These are phyloP conservation scores for Capsicum rhomboideum DNA, from an alignment of 257 asterid genomes.

Conservation along the genomic window DNA sequence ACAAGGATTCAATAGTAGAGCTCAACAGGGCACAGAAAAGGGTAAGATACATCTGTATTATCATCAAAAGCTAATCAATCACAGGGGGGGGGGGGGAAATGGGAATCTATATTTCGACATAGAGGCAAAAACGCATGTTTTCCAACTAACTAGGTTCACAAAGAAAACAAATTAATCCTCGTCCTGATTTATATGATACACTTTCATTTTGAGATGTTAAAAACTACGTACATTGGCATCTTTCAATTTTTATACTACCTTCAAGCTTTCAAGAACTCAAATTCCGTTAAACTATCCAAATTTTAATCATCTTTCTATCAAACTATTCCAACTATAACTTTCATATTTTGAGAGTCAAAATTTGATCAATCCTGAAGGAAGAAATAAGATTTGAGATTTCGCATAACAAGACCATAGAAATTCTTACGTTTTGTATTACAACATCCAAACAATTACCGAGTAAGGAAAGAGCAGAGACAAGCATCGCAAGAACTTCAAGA, in stretches of 20 bases:
- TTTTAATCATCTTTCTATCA: too few species aligned
- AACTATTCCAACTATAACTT: too few species aligned
- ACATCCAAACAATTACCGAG: too few species aligned
- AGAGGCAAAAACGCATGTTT: background rate
- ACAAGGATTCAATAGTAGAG: background rate
- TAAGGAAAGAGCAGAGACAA: background rate
- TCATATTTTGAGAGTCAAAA: background rate
- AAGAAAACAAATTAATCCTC: background rate
- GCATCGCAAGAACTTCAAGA: background rate
- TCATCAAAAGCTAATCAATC: background rate
- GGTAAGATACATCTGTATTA: background rate
- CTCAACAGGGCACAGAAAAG: background rate
- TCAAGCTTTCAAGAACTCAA: background rate
- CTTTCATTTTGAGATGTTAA: background rate
- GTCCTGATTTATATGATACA: background rate
- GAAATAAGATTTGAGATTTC: background rate
- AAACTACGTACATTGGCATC: background rate
- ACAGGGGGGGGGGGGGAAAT: rapidly evolving
- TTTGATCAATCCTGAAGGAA: background rate
- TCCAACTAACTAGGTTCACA: background rate
- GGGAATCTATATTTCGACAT: background rate
- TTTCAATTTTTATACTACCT: background rate
- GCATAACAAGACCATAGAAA: background rate
- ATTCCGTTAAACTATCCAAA: too few species aligned
- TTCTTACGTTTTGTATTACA: too few species aligned